Percentiles rank a stretch among this genome's conserved stretches.
Evolutionary conservation across 78 protist genomes (phyloP).

Genomic region (Dictyostelium firmibasis): DNA sequence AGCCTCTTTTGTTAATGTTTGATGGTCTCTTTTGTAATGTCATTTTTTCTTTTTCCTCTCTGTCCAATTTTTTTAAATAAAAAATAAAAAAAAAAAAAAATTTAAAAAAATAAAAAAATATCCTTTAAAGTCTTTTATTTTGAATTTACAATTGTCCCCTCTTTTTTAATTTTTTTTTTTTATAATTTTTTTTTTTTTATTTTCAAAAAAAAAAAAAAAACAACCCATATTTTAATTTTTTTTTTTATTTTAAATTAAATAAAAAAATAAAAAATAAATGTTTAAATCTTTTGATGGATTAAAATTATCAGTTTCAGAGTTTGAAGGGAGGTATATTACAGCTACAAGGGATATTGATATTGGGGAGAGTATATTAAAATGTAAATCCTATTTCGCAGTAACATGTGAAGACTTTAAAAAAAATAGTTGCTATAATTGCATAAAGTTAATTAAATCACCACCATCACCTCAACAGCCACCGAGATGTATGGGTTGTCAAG

Average conservation of each 20-base stretch:
- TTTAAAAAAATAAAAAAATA: too few species aligned
- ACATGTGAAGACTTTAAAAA: constrained; percentile 36
- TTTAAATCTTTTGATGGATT: neutral
- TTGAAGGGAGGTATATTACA: constrained; percentile 32
- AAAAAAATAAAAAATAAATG: neutral
- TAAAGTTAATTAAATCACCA: neutral
- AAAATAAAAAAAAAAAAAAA: too few species aligned
- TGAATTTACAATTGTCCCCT: too few species aligned
- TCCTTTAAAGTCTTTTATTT: too few species aligned
- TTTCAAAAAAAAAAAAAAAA: neutral
- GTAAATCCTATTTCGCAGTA: constrained; percentile 2
- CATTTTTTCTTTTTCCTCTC: too few species aligned
- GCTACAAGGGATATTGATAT: constrained; percentile 23
- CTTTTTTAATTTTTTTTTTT: too few species aligned
- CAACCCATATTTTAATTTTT: too few species aligned
- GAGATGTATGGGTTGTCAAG: constrained; percentile 16
- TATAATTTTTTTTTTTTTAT: neutral
- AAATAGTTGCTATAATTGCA: constrained; percentile 15
- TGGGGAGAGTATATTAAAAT: constrained; percentile 27
- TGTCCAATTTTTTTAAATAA: too few species aligned
- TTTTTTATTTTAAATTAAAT: neutral
- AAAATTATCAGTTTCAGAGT: neutral
- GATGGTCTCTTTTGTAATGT: too few species aligned
- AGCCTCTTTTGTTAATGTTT: too few species aligned
- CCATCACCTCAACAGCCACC: neutral